These are phyloP conservation scores for Gracilaria caudata DNA, from an alignment of 23 red algal genomes.

Conservation along the genomic window DNA sequence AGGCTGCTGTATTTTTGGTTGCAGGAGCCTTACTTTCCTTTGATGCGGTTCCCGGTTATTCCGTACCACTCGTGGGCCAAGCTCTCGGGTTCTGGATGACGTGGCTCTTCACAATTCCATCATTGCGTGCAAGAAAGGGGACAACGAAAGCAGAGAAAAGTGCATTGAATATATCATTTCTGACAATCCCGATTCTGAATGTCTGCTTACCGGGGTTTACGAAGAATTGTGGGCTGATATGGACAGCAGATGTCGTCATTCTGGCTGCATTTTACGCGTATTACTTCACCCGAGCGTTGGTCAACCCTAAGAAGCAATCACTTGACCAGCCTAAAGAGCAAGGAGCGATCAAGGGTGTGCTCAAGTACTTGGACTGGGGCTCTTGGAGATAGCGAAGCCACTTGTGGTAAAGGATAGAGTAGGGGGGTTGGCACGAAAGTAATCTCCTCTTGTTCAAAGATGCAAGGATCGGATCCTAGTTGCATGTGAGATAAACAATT, in stretches of 20 bases:
- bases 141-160: constrained; percentile 77
- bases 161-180: constrained; percentile 90
- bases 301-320: constrained; percentile 6
- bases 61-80: constrained; percentile 59
- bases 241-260: constrained; percentile 72
- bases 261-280: constrained; percentile 68
- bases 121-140: constrained; percentile 94
- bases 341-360: constrained; percentile 56
- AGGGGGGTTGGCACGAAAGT: too few relatives aligned
- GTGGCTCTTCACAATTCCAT: constrained; percentile 98
- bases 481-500: background rate
- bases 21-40: constrained; percentile 73
- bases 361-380: constrained; percentile 88
- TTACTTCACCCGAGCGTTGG: constrained; percentile 35
- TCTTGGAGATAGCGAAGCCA: constrained; percentile 37
- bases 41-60: constrained; percentile 41
- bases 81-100: constrained; percentile 96
- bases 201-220: constrained; percentile 69
- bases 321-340: too few relatives aligned
- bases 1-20: constrained; percentile 59
- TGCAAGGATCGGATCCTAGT: background rate
- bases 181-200: constrained; percentile 75
- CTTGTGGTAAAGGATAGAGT: background rate
- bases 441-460: background rate
- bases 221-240: constrained; percentile 73